Evolutionary conservation across 345 rosid genomes (phyloP), one percentile per base, ranked within the genome.

Genomic region (Rhizophora mangle): DNA sequence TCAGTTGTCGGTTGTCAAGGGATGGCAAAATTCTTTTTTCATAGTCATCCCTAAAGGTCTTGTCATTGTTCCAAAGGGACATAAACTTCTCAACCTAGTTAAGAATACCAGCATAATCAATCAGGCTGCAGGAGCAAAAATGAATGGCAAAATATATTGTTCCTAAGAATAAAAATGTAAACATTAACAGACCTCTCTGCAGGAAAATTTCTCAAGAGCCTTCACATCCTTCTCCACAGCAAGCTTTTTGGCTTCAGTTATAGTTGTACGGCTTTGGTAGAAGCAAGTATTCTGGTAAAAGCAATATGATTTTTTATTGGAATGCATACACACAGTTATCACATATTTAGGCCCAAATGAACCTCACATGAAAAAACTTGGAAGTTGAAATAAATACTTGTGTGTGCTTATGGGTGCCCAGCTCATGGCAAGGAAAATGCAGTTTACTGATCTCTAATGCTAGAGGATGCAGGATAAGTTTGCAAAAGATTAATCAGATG

Each of bases 21-120:
- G 96, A 94, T 63, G 78, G 55, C 76, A 85, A 68, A 56, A 88
- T 68, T 76, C 96, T 78, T 75, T 88, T 88, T 82, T 84, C 80
- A 20, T 91, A 94, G 74, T 88, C 96, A 36, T 92, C 96, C 85
- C 98, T 85, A 75, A 90, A 83, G 62, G 82, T 80, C 79, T 90
- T 90, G 78, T 79, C 76, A 39, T 71, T 72, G 67, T 74, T 77
- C 99, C 99, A 95, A 60, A 80, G 85, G 63, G 88, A 78, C 79
- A 92, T 79, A 75, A 88, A 92, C 65, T 90, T 90, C 68, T 88
- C 98, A 66, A 80, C 84, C 99, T 95, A 63, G 43, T n/a, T 64
- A 73, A 74, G 62, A 13, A 73, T 55, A 55, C 58, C 56, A 60
- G 39, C 8, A 61, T 46, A 59, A 43, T 71, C 65, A 57, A 65